A percentile compares a stretch with the other conserved stretches of the same genome.
Conservation (phyloP, 345 rosid genomes). For the Populus simonii region DNA sequence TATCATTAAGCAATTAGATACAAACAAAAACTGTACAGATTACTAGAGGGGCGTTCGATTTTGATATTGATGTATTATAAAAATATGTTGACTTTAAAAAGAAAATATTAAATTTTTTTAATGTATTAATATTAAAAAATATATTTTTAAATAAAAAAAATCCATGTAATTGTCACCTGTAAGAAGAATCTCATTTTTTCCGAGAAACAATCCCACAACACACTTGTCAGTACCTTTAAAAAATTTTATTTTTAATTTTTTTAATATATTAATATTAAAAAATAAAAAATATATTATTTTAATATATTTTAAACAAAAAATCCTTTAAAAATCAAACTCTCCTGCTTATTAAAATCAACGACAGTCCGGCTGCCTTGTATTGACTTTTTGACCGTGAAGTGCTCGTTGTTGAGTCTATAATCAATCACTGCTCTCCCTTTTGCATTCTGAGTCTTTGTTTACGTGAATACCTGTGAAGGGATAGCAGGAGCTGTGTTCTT, state of each 20-base stretch:
- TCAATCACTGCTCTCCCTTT: slow-evolving; percentile 2
- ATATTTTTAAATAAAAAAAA: no score
- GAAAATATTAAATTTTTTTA: no score
- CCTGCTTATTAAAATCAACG: no score
- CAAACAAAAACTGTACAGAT: no score
- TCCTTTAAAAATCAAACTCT: rapidly evolving
- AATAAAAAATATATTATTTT: no score
- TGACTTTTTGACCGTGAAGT: slow-evolving; percentile 46
- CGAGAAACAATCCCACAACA: not conserved
- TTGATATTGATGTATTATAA: no score
- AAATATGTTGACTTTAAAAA: no score
- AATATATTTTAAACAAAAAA: no score
- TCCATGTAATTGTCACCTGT: not conserved
- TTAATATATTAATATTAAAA: not conserved
- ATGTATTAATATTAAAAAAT: no score
- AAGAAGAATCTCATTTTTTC: not conserved
- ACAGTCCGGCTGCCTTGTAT: slow-evolving; percentile 54
- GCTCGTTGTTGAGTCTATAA: slow-evolving; percentile 35
- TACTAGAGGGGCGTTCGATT: no score
- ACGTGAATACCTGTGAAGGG: not conserved
- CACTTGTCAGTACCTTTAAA: not conserved
- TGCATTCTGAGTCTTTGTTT: slow-evolving; percentile 7
- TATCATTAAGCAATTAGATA: no score
- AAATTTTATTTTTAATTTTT: no score
- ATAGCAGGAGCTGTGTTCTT: not conserved